Percentiles rank a stretch among this genome's conserved stretches.
Conservation (phyloP, 768 basidiomycete species). For the Aureoboletus auriporus region DNA sequence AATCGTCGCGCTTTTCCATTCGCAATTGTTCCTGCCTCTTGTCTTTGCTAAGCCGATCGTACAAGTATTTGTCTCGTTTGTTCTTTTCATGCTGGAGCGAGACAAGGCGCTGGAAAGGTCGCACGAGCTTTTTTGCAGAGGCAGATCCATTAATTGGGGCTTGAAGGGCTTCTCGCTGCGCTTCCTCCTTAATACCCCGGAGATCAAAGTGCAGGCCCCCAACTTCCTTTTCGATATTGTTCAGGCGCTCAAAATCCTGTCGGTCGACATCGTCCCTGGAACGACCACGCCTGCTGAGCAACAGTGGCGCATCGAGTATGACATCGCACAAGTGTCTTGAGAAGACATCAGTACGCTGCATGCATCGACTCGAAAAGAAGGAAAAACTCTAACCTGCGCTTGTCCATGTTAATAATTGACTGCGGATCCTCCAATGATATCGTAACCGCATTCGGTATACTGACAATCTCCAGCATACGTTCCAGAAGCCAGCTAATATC, state of each 20-base stretch:
- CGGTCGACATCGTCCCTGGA: conserved; percentile 56
- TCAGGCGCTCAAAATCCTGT: conserved; percentile 70
- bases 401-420: conserved; percentile 74
- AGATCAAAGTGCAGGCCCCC: conserved; percentile 59
- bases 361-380: no score
- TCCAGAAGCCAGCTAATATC: conserved; percentile 85
- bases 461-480: conserved; percentile 74
- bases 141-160: conserved; percentile 39
- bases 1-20: conserved; percentile 70
- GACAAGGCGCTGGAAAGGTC: conserved; percentile 67
- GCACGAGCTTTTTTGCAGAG: conserved; percentile 49
- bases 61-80: conserved; percentile 68
- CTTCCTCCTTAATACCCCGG: conserved; percentile 73
- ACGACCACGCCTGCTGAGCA: conserved; percentile 40
- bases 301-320: conserved; percentile 48
- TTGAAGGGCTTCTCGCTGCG: conserved; percentile 55
- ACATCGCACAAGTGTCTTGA: conserved; percentile 64
- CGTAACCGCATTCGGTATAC: conserved; percentile 65
- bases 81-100: conserved; percentile 74
- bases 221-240: conserved; percentile 71
- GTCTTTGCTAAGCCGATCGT: conserved; percentile 68
- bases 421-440: conserved; percentile 49
- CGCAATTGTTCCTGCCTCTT: conserved; percentile 71
- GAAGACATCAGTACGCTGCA: conserved; percentile 9
- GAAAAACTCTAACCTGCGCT: conserved; percentile 59